Percentiles rank a stretch among this genome's conserved stretches.
Conservation (phyloP, 495 filamentous ascomycete genomes). For the Rusavskia elegans region DNA sequence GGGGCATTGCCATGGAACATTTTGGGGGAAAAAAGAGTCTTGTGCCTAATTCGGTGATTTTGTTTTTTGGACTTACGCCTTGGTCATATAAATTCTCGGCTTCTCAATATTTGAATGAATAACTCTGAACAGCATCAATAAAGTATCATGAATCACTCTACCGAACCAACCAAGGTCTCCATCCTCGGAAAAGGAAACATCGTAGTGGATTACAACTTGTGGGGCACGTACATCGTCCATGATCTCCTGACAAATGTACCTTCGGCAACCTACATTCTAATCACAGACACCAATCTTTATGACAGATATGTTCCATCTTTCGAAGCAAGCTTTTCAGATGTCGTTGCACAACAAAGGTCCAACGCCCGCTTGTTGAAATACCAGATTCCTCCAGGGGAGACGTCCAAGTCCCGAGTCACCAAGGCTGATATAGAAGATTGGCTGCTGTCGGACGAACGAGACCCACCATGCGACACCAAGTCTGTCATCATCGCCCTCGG, state of each 20-base stretch:
- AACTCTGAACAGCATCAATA: too few species aligned
- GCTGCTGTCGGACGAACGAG: constrained; percentile 66
- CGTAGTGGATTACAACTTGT: constrained; percentile 81
- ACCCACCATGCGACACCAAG: constrained; percentile 67
- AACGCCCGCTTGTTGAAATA: constrained; percentile 64
- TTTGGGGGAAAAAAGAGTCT: too few species aligned
- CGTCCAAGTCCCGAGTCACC: constrained; percentile 79
- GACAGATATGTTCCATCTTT: constrained; percentile 67
- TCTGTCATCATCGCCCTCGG: constrained; percentile 89
- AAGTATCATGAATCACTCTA: constrained; percentile 20
- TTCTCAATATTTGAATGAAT: too few species aligned
- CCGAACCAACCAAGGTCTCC: constrained; percentile 23
- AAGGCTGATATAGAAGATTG: constrained; percentile 95
- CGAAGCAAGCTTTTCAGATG: constrained; percentile 47
- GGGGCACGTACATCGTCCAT: constrained; percentile 62
- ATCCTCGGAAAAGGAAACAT: constrained; percentile 59
- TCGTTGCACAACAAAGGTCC: constrained; percentile 12
- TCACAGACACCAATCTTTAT: constrained; percentile 88
- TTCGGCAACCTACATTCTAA: constrained; percentile 85
- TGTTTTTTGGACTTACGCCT: too few species aligned
- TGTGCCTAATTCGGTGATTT: too few species aligned
- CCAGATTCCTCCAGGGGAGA: constrained; percentile 78
- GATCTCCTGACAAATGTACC: constrained; percentile 64
- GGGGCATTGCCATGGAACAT: too few species aligned
- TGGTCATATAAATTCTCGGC: too few species aligned